Percentiles rank a stretch among this genome's conserved stretches.
phyloP scores from a whole-genome alignment of 2,329 filamentous ascomycete species.

The Periglandula ipomoeae region DNA sequence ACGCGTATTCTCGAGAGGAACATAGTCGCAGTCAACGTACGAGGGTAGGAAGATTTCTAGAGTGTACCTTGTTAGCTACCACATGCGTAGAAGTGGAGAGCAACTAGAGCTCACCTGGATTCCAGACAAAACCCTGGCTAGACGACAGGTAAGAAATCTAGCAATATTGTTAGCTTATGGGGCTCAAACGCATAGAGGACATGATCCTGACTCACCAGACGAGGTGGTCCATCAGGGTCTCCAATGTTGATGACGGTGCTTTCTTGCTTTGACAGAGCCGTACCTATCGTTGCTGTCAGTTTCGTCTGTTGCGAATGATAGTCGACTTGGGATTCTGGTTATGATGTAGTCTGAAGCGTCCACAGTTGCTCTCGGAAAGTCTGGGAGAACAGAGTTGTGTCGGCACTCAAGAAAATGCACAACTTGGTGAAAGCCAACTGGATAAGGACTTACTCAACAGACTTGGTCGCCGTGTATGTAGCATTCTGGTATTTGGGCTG shows the following conservation, averaged over 20 bases:
- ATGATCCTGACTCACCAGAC: constrained; percentile 46
- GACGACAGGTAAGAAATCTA: constrained; percentile 74
- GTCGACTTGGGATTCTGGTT: no score
- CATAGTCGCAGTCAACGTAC: constrained; percentile 65
- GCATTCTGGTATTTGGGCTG: constrained; percentile 38
- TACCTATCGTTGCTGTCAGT: constrained; percentile 40
- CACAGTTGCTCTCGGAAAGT: no score
- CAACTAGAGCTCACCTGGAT: constrained; percentile 48
- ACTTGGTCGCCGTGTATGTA: constrained; percentile 50
- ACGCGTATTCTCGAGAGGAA: constrained; percentile 64
- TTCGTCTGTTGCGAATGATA: no score
- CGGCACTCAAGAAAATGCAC: neutral
- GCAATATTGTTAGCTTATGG: neutral
- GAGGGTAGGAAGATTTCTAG: constrained; percentile 73
- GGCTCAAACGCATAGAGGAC: neutral
- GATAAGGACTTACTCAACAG: constrained; percentile 42
- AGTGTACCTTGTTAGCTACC: constrained; percentile 7
- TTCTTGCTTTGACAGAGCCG: constrained; percentile 63
- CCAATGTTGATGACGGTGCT: constrained; percentile 76
- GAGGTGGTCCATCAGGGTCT: constrained; percentile 60
- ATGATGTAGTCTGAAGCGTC: no score
- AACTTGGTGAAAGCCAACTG: constrained; percentile 7
- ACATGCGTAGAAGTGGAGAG: neutral
- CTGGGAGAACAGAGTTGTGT: neutral
- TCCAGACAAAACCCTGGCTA: constrained; percentile 76